phyloP scores from a whole-genome alignment of 495 filamentous ascomycete species.

The Penicillium canescens region DNA sequence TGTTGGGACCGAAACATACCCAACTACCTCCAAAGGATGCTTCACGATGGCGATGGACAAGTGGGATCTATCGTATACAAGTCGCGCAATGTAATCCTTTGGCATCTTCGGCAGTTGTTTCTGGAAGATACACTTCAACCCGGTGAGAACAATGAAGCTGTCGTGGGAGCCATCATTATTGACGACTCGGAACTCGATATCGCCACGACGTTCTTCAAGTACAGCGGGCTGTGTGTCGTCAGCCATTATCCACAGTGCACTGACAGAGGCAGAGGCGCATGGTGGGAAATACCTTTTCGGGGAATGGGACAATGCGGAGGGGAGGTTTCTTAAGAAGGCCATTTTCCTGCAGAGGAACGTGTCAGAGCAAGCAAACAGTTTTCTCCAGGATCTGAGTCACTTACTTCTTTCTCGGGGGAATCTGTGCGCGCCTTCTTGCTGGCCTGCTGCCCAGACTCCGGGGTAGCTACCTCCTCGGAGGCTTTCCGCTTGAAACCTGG shows the following conservation, averaged over 20 bases:
- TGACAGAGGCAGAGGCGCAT: background rate
- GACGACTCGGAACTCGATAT: conserved; percentile 96
- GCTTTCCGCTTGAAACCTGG: conserved; percentile 77
- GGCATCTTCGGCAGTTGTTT: conserved; percentile 99
- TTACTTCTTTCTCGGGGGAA: conserved; percentile 52
- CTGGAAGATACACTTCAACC: conserved; percentile 96
- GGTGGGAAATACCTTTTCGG: conserved; percentile 66
- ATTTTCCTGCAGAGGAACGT: conserved; percentile 29
- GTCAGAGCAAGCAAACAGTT: background rate
- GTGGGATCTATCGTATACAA: conserved; percentile 97
- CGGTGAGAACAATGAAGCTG: conserved; percentile 91
- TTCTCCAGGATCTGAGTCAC: background rate
- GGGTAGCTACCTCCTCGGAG: conserved; percentile 64
- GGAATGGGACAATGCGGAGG: conserved; percentile 67
- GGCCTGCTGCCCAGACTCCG: conserved; percentile 44
- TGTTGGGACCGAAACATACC: conserved; percentile 39
- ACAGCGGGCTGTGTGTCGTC: conserved; percentile 68
- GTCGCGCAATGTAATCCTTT: conserved; percentile 94
- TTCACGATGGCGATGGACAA: conserved; percentile 96
- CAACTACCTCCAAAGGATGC: conserved; percentile 91
- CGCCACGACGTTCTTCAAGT: conserved; percentile 88
- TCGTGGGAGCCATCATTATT: conserved; percentile 92
- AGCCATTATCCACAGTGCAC: background rate
- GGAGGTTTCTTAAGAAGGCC: conserved; percentile 35
- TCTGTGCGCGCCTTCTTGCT: conserved; percentile 63